Conservation (phyloP, 208 protist genomes). For the Crithidia fasciculata region DNA sequence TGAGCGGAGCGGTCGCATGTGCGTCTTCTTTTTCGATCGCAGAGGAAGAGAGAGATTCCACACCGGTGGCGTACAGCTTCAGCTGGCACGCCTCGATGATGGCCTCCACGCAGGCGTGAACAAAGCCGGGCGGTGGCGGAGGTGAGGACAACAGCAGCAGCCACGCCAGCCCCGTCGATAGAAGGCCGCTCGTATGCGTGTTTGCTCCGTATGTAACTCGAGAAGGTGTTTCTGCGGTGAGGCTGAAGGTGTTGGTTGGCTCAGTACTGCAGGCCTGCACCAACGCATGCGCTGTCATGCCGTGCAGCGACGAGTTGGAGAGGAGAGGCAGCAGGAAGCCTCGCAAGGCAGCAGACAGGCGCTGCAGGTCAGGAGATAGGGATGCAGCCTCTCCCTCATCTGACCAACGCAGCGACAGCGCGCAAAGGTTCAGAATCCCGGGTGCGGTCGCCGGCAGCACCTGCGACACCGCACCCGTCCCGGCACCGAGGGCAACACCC, state of each 20-base stretch:
- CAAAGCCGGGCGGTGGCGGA: constrained; percentile 5
- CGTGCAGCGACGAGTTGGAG: constrained; percentile 23
- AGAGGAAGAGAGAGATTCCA: constrained; percentile 10
- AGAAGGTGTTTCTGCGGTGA: too few relatives aligned
- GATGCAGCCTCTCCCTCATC: too few relatives aligned
- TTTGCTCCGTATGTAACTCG: too few relatives aligned
- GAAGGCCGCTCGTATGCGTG: not conserved
- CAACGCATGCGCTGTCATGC: constrained; percentile 16
- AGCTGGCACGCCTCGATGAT: constrained; percentile 19
- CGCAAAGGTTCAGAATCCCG: constrained; percentile 57
- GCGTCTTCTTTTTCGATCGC: not conserved
- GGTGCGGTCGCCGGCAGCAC: constrained; percentile 53
- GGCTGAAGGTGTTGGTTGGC: constrained; percentile 4
- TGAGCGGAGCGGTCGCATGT: not conserved
- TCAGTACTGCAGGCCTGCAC: constrained; percentile 10
- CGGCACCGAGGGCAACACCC: constrained; percentile 53
- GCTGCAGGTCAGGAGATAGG: too few relatives aligned
- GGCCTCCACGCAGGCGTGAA: constrained; percentile 18
- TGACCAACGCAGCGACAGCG: not conserved
- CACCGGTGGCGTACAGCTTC: constrained; percentile 16
- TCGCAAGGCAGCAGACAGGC: not conserved
- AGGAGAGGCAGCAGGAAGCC: constrained; percentile 12
- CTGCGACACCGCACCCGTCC: constrained; percentile 32
- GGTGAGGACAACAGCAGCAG: constrained; percentile 5
- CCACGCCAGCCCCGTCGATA: constrained; percentile 15